Evolutionary conservation across 805 yeast genomes (phyloP), one percentile per base, ranked within the genome.

Genomic region (Saccharomycopsis olivae): DNA sequence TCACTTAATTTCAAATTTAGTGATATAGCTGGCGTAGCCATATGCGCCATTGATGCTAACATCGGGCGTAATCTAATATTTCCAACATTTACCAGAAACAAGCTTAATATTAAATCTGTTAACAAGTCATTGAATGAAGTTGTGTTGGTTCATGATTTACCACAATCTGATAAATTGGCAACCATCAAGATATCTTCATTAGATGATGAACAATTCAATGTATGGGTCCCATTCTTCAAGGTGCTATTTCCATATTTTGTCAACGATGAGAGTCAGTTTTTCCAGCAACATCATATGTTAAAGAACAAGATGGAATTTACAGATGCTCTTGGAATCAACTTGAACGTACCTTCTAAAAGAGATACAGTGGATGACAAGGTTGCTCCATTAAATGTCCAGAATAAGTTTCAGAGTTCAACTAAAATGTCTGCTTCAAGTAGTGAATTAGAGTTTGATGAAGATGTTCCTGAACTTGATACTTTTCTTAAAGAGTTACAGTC

Each of bases 241-340:
- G 24, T 27, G 13, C 38, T 46, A 29, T 46, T 43, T 30, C 37
- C 35, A 13, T 40, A 16, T 24, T 94, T 33, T 81, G 66, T 49
- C 71, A 82, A 0, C 89, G 75, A 47, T 84, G 66, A 50, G 71
- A 82, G 0, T 92, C 75, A 47, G 83, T 80, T 47, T 75, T 62
- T 19, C 87, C 74, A 67, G 84, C 87, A 3, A 95, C 96, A 44
- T 72, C 71, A 52, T 85, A 95, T n/a, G 14, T 24, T 43, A 19
- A 43, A 43, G 18, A 43, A 35, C 30, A 15, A 32, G 4, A 17
- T 33, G 2, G 33, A 30, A n/a, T 30, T 25, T 16, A 23, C n/a
- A 3, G 21, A 27, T 20, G 48, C 46, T 6, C 37, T 44, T 18
- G 48, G 48, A 15, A 41, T 44, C 18, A 38, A 35, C 21, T 44